These are phyloP conservation scores for Pinus taeda DNA, from an alignment of 75 land plant genomes.

Conservation along the genomic window DNA sequence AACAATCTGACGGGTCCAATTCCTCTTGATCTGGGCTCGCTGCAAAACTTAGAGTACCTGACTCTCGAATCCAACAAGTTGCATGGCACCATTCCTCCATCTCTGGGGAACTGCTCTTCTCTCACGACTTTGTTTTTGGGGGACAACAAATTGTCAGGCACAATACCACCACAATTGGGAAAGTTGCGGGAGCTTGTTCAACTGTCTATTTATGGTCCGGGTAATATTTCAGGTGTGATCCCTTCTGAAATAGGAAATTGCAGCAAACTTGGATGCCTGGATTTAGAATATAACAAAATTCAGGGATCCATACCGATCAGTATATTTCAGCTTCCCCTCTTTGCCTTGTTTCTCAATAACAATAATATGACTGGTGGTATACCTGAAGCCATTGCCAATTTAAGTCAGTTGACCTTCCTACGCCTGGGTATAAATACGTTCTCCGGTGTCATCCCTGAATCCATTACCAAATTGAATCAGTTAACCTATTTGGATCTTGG, in stretches of 20 bases:
- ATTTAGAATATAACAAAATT: too few species aligned
- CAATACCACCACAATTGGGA: constrained; percentile 11
- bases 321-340: too few species aligned
- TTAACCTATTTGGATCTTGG: constrained; percentile 41
- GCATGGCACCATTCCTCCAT: not conserved
- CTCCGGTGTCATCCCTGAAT: constrained; percentile 35
- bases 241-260: too few species aligned
- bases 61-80: too few species aligned
- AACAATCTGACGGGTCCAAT: not conserved
- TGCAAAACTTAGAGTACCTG: too few species aligned
- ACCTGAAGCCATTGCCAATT: too few species aligned
- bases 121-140: not conserved
- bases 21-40: too few species aligned
- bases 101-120: not conserved
- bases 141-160: constrained; percentile 16
- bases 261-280: too few species aligned
- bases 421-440: constrained; percentile 42
- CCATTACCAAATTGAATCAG: constrained; percentile 40
- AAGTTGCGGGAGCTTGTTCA: constrained; percentile 2
- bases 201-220: not conserved
- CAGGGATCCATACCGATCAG: too few species aligned
- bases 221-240: too few species aligned
- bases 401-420: constrained; percentile 23
- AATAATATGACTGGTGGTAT: too few species aligned
- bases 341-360: too few species aligned